phyloP scores from a whole-genome alignment of 139 green algal genomes.

The Chlamydomonas urium region DNA sequence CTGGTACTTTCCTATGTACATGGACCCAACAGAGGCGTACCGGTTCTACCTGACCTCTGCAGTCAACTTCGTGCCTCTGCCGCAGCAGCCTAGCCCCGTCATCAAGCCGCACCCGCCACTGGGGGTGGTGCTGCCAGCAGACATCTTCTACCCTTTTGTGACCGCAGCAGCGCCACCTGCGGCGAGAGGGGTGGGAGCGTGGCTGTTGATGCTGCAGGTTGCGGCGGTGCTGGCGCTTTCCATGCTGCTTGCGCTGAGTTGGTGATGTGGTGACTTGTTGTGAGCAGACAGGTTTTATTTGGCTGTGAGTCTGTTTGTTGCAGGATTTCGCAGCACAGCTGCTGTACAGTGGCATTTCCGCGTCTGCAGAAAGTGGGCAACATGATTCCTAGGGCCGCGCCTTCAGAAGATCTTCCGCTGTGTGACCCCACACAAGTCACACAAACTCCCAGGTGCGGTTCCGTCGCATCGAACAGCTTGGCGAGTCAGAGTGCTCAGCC shows the following conservation, averaged over 20 bases:
- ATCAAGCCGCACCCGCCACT: slow-evolving; percentile 41
- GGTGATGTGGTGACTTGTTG: not conserved
- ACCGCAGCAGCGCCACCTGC: not conserved
- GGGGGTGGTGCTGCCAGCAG: slow-evolving; percentile 24
- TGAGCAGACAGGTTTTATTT: no score
- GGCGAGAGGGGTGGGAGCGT: not conserved
- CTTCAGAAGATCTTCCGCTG: no score
- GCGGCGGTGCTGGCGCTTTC: not conserved
- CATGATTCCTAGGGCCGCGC: no score
- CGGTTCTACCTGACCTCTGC: slow-evolving; percentile 30
- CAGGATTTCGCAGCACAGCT: no score
- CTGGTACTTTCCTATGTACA: slow-evolving; percentile 26
- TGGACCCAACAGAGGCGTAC: not conserved
- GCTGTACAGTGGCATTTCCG: no score
- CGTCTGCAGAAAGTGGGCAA: no score
- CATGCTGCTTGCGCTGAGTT: not conserved
- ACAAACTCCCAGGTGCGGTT: no score
- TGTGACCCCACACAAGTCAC: no score
- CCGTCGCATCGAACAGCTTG: no score
- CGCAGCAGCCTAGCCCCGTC: not conserved
- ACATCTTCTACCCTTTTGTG: slow-evolving; percentile 56
- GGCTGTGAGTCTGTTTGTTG: no score
- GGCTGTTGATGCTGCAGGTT: not conserved
- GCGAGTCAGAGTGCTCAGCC: no score
- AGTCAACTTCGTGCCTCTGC: slow-evolving; percentile 25